A percentile compares a stretch with the other conserved stretches of the same genome.
Conservation (phyloP, 2,329 filamentous ascomycete species). For the Leptographium wingfieldii region DNA sequence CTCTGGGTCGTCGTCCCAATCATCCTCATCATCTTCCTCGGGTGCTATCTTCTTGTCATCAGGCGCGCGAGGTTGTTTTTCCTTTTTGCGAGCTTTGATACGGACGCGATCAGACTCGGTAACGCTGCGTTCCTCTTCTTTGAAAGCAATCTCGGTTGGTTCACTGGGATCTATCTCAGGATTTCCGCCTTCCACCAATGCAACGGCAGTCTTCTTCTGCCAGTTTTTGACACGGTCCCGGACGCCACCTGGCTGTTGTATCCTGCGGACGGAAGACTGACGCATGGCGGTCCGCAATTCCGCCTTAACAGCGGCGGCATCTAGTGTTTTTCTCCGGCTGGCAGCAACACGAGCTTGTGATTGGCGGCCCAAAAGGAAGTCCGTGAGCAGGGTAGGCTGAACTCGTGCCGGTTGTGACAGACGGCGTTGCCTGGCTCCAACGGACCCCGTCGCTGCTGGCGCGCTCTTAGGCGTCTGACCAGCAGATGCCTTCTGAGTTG, state of each 20-base stretch:
- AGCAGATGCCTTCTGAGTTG: constrained; percentile 15
- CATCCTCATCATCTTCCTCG: constrained; percentile 9
- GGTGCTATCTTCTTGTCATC: not conserved
- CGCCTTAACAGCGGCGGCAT: constrained; percentile 41
- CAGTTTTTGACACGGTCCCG: constrained; percentile 70
- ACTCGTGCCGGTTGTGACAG: constrained; percentile 27
- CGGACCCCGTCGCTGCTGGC: constrained; percentile 19
- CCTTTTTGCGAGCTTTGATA: constrained; percentile 39
- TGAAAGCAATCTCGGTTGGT: constrained; percentile 48
- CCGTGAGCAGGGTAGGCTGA: constrained; percentile 38
- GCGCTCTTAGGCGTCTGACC: constrained; percentile 29
- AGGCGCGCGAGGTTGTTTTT: constrained; percentile 14
- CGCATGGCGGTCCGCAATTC: constrained; percentile 43
- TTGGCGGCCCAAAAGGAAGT: constrained; percentile 45
- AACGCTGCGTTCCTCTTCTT: constrained; percentile 46
- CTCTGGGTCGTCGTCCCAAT: constrained; percentile 9
- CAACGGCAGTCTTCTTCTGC: constrained; percentile 66
- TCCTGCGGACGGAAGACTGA: constrained; percentile 42
- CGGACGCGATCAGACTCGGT: constrained; percentile 48
- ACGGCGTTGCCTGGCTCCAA: constrained; percentile 10
- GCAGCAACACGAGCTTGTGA: constrained; percentile 42
- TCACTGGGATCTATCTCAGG: constrained; percentile 41
- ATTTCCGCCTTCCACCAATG: constrained; percentile 36
- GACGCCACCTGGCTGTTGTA: constrained; percentile 54
- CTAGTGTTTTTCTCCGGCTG: constrained; percentile 42